Percentiles rank a stretch among this genome's conserved stretches.
Evolutionary conservation across 306 rosid genomes (phyloP).

Genomic region (Casuarina glauca): DNA sequence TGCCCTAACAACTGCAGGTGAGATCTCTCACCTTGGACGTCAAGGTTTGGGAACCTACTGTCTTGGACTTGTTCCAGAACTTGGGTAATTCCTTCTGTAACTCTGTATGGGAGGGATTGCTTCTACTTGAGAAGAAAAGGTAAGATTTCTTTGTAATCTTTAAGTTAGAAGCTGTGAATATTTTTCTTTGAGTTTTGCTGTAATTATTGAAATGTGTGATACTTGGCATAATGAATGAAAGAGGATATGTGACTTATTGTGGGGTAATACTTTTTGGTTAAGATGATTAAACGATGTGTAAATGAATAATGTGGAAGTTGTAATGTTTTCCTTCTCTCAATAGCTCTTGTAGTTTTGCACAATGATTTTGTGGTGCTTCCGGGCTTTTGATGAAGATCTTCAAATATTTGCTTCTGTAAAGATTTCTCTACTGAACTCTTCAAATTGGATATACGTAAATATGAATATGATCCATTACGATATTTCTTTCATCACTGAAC

Average conservation of each 20-base stretch:
- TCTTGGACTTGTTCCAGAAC: conserved; percentile 77
- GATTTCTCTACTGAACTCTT: no score
- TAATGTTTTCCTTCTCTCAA: no score
- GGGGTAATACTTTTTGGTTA: no score
- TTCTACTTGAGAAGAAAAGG: conserved; percentile 58
- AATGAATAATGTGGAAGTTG: no score
- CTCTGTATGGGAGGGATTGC: conserved; percentile 87
- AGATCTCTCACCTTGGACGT: conserved; percentile 89
- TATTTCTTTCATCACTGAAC: no score
- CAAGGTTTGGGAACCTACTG: conserved; percentile 87
- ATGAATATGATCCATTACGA: no score
- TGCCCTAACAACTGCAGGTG: conserved; percentile 66
- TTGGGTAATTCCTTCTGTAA: conserved; percentile 89
- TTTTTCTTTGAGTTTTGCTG: not conserved
- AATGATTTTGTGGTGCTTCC: no score
- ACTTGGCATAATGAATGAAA: not conserved
- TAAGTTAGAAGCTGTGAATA: not conserved
- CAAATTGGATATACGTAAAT: no score
- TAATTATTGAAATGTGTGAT: not conserved
- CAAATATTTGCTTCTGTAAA: no score
- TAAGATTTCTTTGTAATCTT: conserved; percentile 31
- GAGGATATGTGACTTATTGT: not conserved
- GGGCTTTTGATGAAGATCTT: no score
- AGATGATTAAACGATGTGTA: no score
- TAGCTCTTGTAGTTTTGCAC: no score